phyloP scores from a whole-genome alignment of 441 rosid genomes.

The Daphne laureola region DNA sequence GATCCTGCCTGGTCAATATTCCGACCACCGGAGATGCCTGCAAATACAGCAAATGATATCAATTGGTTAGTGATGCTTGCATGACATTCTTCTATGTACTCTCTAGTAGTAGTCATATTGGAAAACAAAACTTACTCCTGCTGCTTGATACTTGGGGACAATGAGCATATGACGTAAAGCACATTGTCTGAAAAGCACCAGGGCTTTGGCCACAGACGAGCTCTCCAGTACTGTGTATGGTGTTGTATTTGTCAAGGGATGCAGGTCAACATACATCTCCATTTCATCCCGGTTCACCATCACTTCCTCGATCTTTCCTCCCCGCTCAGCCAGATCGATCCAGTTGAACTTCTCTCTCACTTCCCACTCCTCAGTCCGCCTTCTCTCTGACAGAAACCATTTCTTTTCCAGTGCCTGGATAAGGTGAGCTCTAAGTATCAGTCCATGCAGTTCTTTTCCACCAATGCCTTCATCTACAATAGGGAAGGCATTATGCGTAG shows the following conservation, averaged over 20 bases:
- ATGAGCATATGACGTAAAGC: slow-evolving; percentile 76
- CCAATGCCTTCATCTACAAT: slow-evolving; percentile 43
- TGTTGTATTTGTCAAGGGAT: slow-evolving; percentile 77
- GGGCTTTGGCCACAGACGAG: slow-evolving; percentile 84
- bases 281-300: slow-evolving; percentile 55
- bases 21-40: slow-evolving; percentile 70
- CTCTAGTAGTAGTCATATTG: neutral
- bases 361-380: slow-evolving; percentile 84
- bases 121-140: slow-evolving; percentile 49
- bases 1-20: slow-evolving; percentile 80
- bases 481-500: slow-evolving; percentile 72
- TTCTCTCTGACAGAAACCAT: slow-evolving; percentile 68
- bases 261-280: slow-evolving; percentile 77
- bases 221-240: slow-evolving; percentile 81
- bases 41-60: slow-evolving; percentile 9
- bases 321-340: slow-evolving; percentile 78
- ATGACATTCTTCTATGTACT: no score
- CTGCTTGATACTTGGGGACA: slow-evolving; percentile 74
- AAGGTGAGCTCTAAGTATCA: slow-evolving; percentile 71
- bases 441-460: slow-evolving; percentile 52
- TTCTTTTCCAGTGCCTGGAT: slow-evolving; percentile 57
- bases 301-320: slow-evolving; percentile 55
- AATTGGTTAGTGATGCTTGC: neutral
- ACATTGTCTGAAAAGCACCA: slow-evolving; percentile 73
- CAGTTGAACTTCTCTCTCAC: slow-evolving; percentile 60